Percentiles rank a stretch among this genome's conserved stretches.
Conservation (phyloP, 768 basidiomycete species). For the Tricholoma hemisulphureum region DNA sequence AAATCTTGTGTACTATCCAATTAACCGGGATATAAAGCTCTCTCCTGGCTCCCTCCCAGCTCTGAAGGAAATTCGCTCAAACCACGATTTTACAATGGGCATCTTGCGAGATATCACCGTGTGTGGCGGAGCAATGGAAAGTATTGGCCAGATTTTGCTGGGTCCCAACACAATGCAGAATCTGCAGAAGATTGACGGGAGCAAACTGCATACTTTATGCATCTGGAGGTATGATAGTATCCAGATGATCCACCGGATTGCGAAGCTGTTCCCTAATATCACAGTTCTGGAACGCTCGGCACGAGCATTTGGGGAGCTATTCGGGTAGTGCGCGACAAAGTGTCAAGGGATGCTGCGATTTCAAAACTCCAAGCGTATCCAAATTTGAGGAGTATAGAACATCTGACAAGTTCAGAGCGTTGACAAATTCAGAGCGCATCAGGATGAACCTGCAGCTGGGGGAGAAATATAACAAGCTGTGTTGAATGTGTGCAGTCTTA, state of each 20-base stretch:
- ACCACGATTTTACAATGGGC: neutral
- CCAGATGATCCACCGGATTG: neutral
- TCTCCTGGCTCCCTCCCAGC: neutral
- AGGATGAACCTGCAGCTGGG: too few relatives aligned
- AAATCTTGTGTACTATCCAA: neutral
- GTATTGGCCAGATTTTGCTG: neutral
- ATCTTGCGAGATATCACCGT: neutral
- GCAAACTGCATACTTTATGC: neutral
- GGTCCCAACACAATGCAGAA: neutral
- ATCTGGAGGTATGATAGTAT: neutral
- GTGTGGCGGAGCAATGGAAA: neutral
- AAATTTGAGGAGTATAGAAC: neutral
- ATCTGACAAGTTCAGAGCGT: neutral
- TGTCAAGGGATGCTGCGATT: neutral
- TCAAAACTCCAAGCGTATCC: neutral
- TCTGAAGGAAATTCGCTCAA: neutral
- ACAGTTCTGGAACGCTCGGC: neutral
- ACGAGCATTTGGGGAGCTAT: neutral
- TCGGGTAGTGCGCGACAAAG: neutral
- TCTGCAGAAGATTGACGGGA: neutral
- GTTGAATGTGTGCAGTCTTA: too few relatives aligned
- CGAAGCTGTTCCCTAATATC: neutral
- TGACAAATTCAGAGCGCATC: too few relatives aligned
- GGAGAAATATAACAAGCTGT: too few relatives aligned
- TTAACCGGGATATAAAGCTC: neutral